phyloP scores from a whole-genome alignment of 2,329 filamentous ascomycete species.

The Colletotrichum aenigma region DNA sequence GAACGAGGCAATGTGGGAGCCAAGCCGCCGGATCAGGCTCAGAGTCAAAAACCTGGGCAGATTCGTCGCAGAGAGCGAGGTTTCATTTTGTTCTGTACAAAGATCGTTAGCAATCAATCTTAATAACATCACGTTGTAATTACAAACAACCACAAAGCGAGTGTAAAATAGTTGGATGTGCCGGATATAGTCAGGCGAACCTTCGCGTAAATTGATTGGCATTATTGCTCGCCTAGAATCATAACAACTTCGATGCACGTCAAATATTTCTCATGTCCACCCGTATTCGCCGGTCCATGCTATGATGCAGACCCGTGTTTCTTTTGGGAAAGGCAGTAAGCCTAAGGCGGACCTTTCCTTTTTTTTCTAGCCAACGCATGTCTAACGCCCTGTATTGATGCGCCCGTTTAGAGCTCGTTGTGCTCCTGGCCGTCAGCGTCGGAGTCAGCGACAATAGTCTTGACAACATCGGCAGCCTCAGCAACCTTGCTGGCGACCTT shows the following conservation, averaged over 20 bases:
- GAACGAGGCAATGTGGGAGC: rapidly evolving
- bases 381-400: not conserved
- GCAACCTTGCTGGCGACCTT: slow-evolving; percentile 50
- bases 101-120: not conserved
- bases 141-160: not conserved
- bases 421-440: slow-evolving; percentile 59
- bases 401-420: slow-evolving; percentile 57
- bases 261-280: not conserved
- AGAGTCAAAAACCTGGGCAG: rapidly evolving
- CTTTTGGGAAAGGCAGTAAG: not conserved
- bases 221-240: slow-evolving; percentile 11
- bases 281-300: not conserved
- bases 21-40: not conserved
- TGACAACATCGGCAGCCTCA: slow-evolving; percentile 56
- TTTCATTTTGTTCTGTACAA: not conserved
- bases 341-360: not conserved
- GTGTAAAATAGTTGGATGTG: rapidly evolving
- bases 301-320: not conserved
- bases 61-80: rapidly evolving
- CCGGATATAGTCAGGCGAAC: rapidly evolving
- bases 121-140: not conserved
- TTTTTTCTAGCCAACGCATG: not conserved
- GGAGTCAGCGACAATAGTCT: slow-evolving; percentile 56
- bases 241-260: not conserved
- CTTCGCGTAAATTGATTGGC: not conserved